A percentile compares a stretch with the other conserved stretches of the same genome.
Evolutionary conservation across 768 basidiomycete genomes (phyloP).

Genomic region (Xerocomellus chrysenteron): DNA sequence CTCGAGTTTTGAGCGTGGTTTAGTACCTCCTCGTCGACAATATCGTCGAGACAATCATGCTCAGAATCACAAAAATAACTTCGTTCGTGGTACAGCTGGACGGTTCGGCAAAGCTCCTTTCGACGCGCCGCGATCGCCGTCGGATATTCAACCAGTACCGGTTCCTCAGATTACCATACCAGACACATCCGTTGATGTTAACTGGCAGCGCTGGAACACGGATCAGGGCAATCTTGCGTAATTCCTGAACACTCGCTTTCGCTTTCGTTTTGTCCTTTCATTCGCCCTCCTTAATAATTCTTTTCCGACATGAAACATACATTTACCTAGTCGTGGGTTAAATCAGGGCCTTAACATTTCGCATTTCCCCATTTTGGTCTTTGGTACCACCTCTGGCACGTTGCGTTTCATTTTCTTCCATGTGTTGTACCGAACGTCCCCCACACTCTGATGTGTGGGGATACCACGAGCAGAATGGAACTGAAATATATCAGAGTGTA

Average conservation of each 20-base stretch:
- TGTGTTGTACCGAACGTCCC: not conserved
- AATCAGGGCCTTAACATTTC: not conserved
- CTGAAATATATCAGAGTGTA: not conserved
- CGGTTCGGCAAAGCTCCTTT: conserved; percentile 20
- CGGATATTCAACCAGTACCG: conserved; percentile 10
- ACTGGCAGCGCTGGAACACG: conserved; percentile 20
- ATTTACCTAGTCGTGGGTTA: not conserved
- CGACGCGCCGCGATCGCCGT: conserved; percentile 19
- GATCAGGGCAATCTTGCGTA: conserved; percentile 10
- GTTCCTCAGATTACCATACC: conserved; percentile 7
- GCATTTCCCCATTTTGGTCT: not conserved
- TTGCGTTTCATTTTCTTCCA: not conserved
- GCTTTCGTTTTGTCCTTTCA: conserved; percentile 14
- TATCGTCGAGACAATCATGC: conserved; percentile 31
- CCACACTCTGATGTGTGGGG: not conserved
- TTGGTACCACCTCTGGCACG: not conserved
- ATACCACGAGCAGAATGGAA: not conserved
- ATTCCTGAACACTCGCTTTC: not conserved
- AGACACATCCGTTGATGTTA: conserved; percentile 14
- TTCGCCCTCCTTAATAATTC: not conserved
- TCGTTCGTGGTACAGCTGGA: conserved; percentile 18
- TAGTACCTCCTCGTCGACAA: conserved; percentile 30
- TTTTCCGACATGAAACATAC: conserved; percentile 1
- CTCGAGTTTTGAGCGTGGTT: conserved; percentile 23
- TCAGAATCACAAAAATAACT: conserved; percentile 28